Percentiles rank a stretch among this genome's conserved stretches.
phyloP scores from a whole-genome alignment of 108 stramenopile species.

The Chaetoceros muelleri region DNA sequence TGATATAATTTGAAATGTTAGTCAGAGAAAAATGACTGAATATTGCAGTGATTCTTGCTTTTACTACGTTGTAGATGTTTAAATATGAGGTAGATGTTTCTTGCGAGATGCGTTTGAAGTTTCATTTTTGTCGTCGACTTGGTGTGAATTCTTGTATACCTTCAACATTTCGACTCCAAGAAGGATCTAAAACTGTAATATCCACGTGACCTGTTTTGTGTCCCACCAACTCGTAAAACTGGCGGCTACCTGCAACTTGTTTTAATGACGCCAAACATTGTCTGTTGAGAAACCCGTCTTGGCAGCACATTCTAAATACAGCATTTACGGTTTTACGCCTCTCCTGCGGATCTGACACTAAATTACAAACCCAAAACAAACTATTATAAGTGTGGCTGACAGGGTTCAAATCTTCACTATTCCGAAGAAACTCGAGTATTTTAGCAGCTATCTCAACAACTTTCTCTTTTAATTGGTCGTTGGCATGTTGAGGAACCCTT shows the following conservation, averaged over 20 bases:
- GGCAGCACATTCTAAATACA: neutral
- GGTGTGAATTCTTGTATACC: too few relatives aligned
- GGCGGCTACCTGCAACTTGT: neutral
- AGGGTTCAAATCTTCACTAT: neutral
- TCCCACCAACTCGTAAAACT: neutral
- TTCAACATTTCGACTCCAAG: neutral
- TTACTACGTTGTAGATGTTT: too few relatives aligned
- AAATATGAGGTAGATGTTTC: too few relatives aligned
- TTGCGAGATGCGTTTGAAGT: too few relatives aligned
- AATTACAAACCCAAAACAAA: neutral
- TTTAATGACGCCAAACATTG: neutral
- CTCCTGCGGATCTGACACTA: neutral
- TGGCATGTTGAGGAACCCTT: neutral
- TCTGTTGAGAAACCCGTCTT: neutral
- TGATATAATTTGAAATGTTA: slow-evolving; percentile 22
- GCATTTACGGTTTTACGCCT: neutral
- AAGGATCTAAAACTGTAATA: neutral
- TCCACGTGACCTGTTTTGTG: neutral
- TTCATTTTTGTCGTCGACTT: too few relatives aligned
- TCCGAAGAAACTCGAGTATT: neutral
- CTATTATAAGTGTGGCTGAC: neutral
- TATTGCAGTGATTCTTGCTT: too few relatives aligned
- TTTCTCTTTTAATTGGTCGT: neutral
- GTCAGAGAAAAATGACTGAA: too few relatives aligned
- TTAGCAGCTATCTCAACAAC: neutral